Evolutionary conservation across 371 early-diverging fungal species (phyloP).

Genomic region (Batkoa obscura): DNA sequence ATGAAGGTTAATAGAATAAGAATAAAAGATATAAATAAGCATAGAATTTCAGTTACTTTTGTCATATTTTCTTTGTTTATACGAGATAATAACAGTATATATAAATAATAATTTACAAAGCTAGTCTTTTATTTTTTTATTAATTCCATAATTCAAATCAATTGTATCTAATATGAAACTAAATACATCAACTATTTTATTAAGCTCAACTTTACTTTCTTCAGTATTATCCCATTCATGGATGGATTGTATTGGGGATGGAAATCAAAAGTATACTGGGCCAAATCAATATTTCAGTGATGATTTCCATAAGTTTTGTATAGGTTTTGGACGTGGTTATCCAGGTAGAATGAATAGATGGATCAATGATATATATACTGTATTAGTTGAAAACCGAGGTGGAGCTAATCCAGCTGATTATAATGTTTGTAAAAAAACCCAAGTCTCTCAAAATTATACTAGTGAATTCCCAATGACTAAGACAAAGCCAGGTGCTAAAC

Average conservation of each 20-base stretch:
- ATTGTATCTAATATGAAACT: no score
- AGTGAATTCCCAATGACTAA: conserved; percentile 16
- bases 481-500: conserved; percentile 20
- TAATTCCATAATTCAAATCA: no score
- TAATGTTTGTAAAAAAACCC: conserved; percentile 15
- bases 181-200: no score
- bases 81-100: no score
- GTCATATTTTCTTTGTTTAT: no score
- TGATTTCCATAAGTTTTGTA: conserved; percentile 15
- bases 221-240: conserved; percentile 17
- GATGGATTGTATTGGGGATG: conserved; percentile 24
- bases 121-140: no score
- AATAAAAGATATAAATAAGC: no score
- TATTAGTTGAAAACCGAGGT: conserved; percentile 17
- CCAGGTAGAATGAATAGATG: conserved; percentile 19
- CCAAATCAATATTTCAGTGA: background rate
- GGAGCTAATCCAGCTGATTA: conserved; percentile 16
- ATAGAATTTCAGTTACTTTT: no score
- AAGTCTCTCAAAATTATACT: conserved; percentile 13
- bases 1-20: no score
- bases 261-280: background rate
- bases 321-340: conserved; percentile 24
- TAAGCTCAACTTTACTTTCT: no score
- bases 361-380: conserved; percentile 23
- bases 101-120: no score